phyloP scores from a whole-genome alignment of 202 grass and related monocot genomes.

The Schoenoplectus triqueter region DNA sequence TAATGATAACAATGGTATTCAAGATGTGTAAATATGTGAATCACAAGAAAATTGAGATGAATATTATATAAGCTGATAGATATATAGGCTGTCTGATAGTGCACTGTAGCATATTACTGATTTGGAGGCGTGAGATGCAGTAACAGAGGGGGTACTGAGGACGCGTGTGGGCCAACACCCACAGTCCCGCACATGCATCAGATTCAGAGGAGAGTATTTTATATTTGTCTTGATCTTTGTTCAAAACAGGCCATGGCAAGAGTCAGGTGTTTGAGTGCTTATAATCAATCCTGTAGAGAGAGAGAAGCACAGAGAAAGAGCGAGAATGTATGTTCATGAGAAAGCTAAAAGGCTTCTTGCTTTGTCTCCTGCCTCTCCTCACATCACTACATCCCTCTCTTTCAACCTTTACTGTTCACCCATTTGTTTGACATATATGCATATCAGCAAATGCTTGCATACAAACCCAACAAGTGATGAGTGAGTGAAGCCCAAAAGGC shows the following conservation, averaged over 20 bases:
- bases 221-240: conserved; percentile 40
- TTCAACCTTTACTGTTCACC: conserved; percentile 29
- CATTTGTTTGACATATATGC: conserved; percentile 38
- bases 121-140: conserved; percentile 16
- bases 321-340: neutral
- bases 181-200: conserved; percentile 2
- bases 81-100: conserved; percentile 8
- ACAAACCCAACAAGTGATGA: neutral
- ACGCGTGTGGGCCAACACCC: conserved; percentile 9
- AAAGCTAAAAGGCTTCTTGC: conserved; percentile 44
- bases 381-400: conserved; percentile 39
- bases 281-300: conserved; percentile 9
- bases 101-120: conserved; percentile 27
- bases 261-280: conserved; percentile 2
- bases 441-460: neutral
- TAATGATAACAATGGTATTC: too few species aligned
- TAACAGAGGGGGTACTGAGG: neutral
- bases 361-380: conserved; percentile 45
- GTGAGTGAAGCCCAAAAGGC: conserved; percentile 17
- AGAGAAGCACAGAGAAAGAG: conserved; percentile 26
- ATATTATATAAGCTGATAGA: conserved; percentile 16
- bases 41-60: conserved; percentile 1
- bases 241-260: conserved; percentile 34
- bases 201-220: conserved; percentile 34
- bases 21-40: conserved; percentile 1